Evolutionary conservation across 176 grass and related monocot species (phyloP).

Genomic region (Panicum miliaceum): DNA sequence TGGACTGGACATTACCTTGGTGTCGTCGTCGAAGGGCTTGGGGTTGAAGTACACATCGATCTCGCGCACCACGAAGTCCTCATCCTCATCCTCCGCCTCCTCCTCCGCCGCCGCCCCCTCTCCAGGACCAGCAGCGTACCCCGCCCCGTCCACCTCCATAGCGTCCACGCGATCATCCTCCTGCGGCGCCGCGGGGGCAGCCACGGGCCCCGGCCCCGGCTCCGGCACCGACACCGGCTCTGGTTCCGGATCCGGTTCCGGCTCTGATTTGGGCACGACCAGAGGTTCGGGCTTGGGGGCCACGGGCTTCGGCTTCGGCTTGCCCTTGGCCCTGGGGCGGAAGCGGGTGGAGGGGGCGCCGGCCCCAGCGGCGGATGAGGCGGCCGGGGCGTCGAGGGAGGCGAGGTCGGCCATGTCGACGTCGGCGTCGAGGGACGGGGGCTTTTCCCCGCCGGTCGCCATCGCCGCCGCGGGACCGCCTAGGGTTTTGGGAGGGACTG

Average conservation of each 20-base stretch:
- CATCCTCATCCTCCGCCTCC: constrained; percentile 28
- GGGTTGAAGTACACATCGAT: constrained; percentile 78
- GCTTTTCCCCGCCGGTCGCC: constrained; percentile 39
- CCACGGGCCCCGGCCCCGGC: not conserved
- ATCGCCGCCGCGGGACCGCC: constrained; percentile 10
- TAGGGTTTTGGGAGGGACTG: constrained; percentile 28
- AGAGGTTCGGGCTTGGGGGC: not conserved
- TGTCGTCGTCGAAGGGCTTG: constrained; percentile 64
- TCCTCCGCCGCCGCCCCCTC: constrained; percentile 1
- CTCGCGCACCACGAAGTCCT: constrained; percentile 80
- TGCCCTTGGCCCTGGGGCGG: constrained; percentile 67
- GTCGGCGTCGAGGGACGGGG: constrained; percentile 51
- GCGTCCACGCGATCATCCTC: constrained; percentile 29
- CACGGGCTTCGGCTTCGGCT: constrained; percentile 8
- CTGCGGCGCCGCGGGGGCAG: not conserved
- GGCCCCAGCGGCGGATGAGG: not conserved
- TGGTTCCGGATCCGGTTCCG: not conserved
- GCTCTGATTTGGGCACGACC: not conserved
- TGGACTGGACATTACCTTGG: constrained; percentile 41
- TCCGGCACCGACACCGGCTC: not conserved
- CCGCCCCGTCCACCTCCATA: constrained; percentile 50
- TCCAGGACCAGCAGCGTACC: not conserved
- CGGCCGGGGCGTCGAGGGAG: constrained; percentile 25
- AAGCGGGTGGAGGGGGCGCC: constrained; percentile 52
- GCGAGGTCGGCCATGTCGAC: constrained; percentile 55